These are phyloP conservation scores for Tuber microsphaerosporum DNA, from an alignment of 495 filamentous ascomycete species.

Conservation along the genomic window DNA sequence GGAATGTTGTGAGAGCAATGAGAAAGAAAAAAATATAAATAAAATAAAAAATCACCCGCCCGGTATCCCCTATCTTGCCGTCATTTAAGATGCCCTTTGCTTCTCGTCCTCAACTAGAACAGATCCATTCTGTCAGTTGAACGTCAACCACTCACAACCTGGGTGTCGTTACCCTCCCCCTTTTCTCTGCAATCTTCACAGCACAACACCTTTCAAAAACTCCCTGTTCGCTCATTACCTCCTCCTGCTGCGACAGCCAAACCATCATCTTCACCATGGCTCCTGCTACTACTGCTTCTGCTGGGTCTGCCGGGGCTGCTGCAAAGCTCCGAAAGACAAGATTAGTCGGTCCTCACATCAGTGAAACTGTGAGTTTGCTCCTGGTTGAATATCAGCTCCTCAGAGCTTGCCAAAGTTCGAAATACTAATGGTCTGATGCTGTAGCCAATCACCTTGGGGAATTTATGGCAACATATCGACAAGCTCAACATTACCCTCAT, in stretches of 20 bases:
- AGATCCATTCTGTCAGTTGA: neutral
- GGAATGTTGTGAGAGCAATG: neutral
- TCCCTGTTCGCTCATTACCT: neutral
- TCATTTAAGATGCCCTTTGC: conserved; percentile 3
- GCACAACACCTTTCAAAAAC: neutral
- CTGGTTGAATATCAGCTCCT: neutral
- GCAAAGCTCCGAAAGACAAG: conserved; percentile 28
- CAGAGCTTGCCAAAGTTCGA: neutral
- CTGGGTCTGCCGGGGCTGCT: conserved; percentile 17
- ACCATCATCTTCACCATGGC: conserved; percentile 11
- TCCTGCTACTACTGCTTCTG: conserved; percentile 17
- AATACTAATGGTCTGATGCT: conserved; percentile 11
- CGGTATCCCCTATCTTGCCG: neutral
- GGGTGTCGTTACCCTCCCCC: neutral
- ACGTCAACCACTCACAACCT: neutral
- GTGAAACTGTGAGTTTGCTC: conserved; percentile 35
- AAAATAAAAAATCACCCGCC: neutral
- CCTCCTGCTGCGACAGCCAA: neutral
- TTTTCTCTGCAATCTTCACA: neutral
- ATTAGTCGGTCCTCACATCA: conserved; percentile 38
- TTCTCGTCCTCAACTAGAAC: neutral
- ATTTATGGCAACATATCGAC: conserved; percentile 97
- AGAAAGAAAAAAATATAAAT: neutral
- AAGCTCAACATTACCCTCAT: conserved; percentile 89
- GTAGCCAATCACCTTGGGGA: conserved; percentile 65